These are phyloP conservation scores for Strigomonas culicis DNA, from an alignment of 208 protist species.

Conservation along the genomic window DNA sequence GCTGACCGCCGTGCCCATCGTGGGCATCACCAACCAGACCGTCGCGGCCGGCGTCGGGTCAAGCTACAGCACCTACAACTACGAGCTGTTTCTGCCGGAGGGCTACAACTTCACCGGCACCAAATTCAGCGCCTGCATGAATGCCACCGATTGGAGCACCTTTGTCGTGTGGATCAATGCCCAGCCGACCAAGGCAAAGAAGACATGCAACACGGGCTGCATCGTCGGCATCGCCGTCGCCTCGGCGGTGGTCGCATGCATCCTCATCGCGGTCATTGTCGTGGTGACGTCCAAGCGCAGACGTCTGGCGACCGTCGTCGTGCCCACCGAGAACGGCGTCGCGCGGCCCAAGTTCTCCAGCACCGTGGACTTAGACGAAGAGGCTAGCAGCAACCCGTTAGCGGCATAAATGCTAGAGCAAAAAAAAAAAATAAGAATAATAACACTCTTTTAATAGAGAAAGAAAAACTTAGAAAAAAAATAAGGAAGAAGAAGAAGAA, in stretches of 20 bases:
- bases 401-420: no score
- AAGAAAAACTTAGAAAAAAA: no score
- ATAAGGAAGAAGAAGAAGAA: slow-evolving; percentile 4
- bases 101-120: slow-evolving; percentile 1
- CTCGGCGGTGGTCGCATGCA: slow-evolving; percentile 44
- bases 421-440: background rate
- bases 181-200: background rate
- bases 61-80: slow-evolving; percentile 25
- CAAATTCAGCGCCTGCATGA: slow-evolving; percentile 28
- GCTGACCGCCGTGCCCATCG: slow-evolving; percentile 18
- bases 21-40: slow-evolving; percentile 56
- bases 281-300: slow-evolving; percentile 70
- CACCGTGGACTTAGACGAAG: slow-evolving; percentile 33
- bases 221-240: slow-evolving; percentile 68
- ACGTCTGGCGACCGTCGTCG: slow-evolving; percentile 65
- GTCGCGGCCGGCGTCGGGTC: slow-evolving; percentile 7
- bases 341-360: slow-evolving; percentile 43
- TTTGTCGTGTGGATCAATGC: slow-evolving; percentile 24
- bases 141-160: slow-evolving; percentile 32
- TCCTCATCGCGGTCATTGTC: slow-evolving; percentile 50
- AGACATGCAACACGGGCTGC: slow-evolving; percentile 55
- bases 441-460: no score
- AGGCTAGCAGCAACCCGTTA: slow-evolving; percentile 2
- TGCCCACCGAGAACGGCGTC: slow-evolving; percentile 6
- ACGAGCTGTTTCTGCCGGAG: slow-evolving; percentile 28